A percentile compares a stretch with the other conserved stretches of the same genome.
Conservation (phyloP, 2,329 filamentous ascomycete species). For the Fusarium mundagurra region DNA sequence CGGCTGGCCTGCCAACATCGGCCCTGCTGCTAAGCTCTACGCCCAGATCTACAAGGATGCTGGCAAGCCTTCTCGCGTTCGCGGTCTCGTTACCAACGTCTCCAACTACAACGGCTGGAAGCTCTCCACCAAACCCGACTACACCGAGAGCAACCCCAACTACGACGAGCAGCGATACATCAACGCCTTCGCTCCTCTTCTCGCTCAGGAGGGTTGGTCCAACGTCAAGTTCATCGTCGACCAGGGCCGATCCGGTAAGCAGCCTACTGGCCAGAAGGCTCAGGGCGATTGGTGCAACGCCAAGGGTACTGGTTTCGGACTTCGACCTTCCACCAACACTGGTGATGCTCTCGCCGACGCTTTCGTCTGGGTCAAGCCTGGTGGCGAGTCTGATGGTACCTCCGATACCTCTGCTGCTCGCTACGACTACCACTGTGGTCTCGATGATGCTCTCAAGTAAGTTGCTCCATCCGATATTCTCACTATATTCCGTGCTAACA, state of each 20-base stretch:
- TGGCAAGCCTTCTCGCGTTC: constrained; percentile 59
- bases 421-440: constrained; percentile 57
- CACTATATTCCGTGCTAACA: constrained; percentile 38
- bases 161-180: constrained; percentile 68
- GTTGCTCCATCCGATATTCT: background rate
- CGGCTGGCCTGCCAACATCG: constrained; percentile 65
- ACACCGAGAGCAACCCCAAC: constrained; percentile 58
- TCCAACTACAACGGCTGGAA: constrained; percentile 66
- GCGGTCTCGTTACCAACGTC: constrained; percentile 67
- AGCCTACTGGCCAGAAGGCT: constrained; percentile 67
- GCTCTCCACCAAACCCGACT: constrained; percentile 54
- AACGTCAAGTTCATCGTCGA: constrained; percentile 60
- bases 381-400: constrained; percentile 65
- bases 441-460: constrained; percentile 57
- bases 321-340: constrained; percentile 70
- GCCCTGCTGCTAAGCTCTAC: constrained; percentile 58
- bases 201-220: constrained; percentile 57
- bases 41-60: constrained; percentile 60
- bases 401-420: constrained; percentile 57
- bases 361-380: constrained; percentile 78
- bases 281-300: constrained; percentile 78
- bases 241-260: constrained; percentile 63
- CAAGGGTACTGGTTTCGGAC: constrained; percentile 70
- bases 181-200: constrained; percentile 70
- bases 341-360: constrained; percentile 68